Conservation (phyloP, 768 basidiomycete species). For the Mycena polygramma region DNA sequence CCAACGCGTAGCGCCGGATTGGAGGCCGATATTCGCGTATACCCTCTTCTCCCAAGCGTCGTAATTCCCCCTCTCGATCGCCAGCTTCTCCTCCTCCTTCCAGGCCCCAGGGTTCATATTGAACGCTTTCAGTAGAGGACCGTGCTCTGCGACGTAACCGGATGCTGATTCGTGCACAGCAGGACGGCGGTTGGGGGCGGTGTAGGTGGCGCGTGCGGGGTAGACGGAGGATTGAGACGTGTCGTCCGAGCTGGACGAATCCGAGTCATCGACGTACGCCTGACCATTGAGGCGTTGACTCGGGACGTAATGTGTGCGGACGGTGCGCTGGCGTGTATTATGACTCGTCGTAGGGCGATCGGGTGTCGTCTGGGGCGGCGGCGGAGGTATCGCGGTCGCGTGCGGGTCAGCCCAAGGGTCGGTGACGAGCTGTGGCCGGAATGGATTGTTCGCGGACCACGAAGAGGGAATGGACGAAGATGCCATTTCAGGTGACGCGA, state of each 20-base stretch:
- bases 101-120: not conserved
- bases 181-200: not conserved
- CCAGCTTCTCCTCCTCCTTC: constrained; percentile 1
- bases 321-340: not conserved
- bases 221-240: not conserved
- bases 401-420: not conserved
- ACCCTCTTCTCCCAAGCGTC: not conserved
- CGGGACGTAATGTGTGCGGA: too few relatives aligned
- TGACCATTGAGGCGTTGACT: too few relatives aligned
- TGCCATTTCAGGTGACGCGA: not conserved
- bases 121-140: not conserved
- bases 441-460: not conserved
- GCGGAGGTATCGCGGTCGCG: not conserved
- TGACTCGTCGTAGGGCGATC: not conserved
- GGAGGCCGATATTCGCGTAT: not conserved
- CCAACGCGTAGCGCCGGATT: not conserved
- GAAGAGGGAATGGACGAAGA: not conserved
- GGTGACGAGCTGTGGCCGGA: not conserved
- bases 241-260: not conserved
- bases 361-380: not conserved
- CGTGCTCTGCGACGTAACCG: not conserved
- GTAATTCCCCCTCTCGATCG: not conserved
- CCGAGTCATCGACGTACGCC: not conserved
- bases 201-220: not conserved
- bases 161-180: not conserved